Base-by-base conservation (phyloP, 1,284 basidiomycete species). In the Tetrapyrgos nigripes region DNA sequence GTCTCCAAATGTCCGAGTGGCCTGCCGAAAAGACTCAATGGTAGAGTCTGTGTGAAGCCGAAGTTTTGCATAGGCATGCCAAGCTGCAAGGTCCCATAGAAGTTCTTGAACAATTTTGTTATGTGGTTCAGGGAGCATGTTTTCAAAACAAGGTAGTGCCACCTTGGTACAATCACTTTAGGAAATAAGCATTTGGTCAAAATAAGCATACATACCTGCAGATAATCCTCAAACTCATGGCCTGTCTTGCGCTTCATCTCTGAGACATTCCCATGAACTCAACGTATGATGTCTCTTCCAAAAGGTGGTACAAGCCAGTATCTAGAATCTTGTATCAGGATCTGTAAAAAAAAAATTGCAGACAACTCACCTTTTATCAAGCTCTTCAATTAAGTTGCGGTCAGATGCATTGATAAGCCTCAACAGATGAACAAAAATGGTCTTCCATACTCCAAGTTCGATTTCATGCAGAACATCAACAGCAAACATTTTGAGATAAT, bases 11-110 rank as follows among this genome's bases (percentile, higher is more conserved):
- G 21, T 24, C 23, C 48, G 47, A 1, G 68, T 71, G 0, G 53
- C 44, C 1, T 33, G 13, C 1, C 57, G 43, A 1, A 68, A 59
- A 0, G 60, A 53, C 0, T 19, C n/a, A 1, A 74, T 52, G 0
- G 67, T 67, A 1, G 54, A n/a, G 0, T 68, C 60, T 0, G 68
- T 62, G 37, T 71, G 70, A 31, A 61, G 31, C 2, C 62, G 61
- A 28, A 70, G 59, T 35, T 70, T 70, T 0, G 68, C 66, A 10
- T 65, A 58, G 3, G 45, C 58, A 56, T 70, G 73, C 69, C 70
- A 75, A 1, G 53, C 50, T 1, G 60, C 57, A 5, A 70, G 29
- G 17, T 58, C 50, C 53, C 64, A 73, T 3, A 74, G 50, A 1
- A 74, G 60, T 8, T 65, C 44, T 1, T 64, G 58, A 8, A 75